These are phyloP conservation scores for Candolleomyces efflorescens DNA, from an alignment of 768 basidiomycete species.

Conservation along the genomic window DNA sequence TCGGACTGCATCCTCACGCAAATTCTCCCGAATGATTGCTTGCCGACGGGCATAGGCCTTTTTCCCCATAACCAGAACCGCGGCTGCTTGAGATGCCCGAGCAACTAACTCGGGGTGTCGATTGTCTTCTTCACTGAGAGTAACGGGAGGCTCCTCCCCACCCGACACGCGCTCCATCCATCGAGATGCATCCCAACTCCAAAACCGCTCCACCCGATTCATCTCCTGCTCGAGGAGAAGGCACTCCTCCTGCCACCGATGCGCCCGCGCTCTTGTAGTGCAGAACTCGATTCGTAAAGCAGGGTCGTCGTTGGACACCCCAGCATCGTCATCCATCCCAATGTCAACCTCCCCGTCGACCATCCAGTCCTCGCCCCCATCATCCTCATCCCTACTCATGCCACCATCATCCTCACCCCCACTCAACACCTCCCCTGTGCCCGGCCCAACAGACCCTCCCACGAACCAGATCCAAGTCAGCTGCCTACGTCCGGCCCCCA, in stretches of 20 bases:
- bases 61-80: slow-evolving; percentile 10
- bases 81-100: background rate
- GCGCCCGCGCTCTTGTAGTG: slow-evolving; percentile 21
- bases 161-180: slow-evolving; percentile 12
- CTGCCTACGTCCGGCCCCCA: no score
- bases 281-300: slow-evolving; percentile 27
- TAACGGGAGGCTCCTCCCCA: background rate
- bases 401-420: no score
- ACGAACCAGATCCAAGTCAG: no score
- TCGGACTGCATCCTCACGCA: no score
- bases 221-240: slow-evolving; percentile 30
- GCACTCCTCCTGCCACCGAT: slow-evolving; percentile 32
- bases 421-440: no score
- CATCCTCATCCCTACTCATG: slow-evolving; percentile 7
- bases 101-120: background rate
- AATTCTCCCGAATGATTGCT: no score
- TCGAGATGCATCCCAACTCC: slow-evolving; percentile 11
- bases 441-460: no score
- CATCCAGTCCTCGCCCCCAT: slow-evolving; percentile 3
- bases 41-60: slow-evolving; percentile 17
- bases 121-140: background rate
- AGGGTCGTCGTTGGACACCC: background rate
- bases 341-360: slow-evolving; percentile 7
- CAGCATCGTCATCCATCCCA: background rate
- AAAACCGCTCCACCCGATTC: slow-evolving; percentile 18